Evolutionary conservation across 2,329 filamentous ascomycete species (phyloP).

Genomic region (Fusarium phyllophilum): DNA sequence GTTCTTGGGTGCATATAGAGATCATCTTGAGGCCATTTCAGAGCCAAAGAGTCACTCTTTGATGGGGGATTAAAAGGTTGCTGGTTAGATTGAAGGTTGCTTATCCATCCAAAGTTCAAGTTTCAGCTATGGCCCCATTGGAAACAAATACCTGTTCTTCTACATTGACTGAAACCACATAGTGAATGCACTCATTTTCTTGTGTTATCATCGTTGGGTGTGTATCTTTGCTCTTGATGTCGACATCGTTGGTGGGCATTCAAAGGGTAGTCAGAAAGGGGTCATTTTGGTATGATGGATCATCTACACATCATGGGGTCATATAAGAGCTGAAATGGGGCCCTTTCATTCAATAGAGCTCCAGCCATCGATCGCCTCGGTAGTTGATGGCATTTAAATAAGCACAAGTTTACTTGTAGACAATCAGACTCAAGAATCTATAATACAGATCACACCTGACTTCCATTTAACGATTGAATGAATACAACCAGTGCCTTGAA

Average conservation of each 20-base stretch:
- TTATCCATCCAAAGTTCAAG: background rate
- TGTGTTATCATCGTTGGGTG: background rate
- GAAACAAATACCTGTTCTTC: background rate
- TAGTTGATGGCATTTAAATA: background rate
- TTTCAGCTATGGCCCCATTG: background rate
- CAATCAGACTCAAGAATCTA: background rate
- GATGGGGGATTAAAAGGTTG: background rate
- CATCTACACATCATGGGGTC: background rate
- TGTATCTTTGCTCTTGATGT: background rate
- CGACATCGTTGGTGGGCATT: background rate
- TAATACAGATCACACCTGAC: background rate
- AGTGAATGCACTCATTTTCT: background rate
- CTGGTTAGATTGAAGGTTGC: background rate
- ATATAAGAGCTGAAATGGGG: background rate
- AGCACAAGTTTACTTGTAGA: background rate
- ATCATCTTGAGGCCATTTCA: background rate
- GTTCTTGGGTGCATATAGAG: background rate
- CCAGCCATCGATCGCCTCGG: no score
- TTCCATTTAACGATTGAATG: background rate
- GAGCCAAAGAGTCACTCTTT: background rate
- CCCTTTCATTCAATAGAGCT: background rate
- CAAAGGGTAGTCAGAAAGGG: background rate
- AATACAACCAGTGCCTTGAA: fast-evolving
- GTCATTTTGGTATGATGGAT: background rate
- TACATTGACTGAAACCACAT: background rate